Evolutionary conservation across 208 protist species (phyloP).

Genomic region (Leishmania lainsoni): DNA sequence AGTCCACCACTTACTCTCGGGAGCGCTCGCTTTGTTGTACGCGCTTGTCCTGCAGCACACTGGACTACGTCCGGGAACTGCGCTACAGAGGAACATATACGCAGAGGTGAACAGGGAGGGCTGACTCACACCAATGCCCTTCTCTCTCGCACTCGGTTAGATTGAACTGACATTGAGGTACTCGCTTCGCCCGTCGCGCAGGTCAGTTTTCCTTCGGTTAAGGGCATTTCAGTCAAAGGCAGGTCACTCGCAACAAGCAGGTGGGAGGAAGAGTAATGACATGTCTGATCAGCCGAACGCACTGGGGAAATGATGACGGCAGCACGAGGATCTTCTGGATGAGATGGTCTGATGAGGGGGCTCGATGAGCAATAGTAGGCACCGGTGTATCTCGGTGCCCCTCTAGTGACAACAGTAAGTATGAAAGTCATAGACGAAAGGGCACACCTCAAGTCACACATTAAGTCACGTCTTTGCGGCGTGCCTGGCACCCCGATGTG

Average conservation of each 20-base stretch:
- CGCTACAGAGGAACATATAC: not conserved
- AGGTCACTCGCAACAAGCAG: not conserved
- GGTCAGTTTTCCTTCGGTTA: not conserved
- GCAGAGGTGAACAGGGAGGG: not conserved
- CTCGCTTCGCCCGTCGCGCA: too few species aligned
- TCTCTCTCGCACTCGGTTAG: not conserved
- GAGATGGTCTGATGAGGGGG: not conserved
- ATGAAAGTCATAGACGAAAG: not conserved
- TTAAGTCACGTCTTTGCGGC: too few species aligned
- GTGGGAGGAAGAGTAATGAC: not conserved
- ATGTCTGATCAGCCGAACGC: not conserved
- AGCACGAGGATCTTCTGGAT: not conserved
- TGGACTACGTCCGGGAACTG: not conserved
- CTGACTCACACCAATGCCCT: not conserved
- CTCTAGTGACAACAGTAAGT: not conserved
- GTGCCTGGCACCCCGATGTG: not conserved
- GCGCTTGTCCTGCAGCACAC: not conserved
- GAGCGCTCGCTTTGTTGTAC: not conserved
- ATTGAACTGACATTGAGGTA: not conserved
- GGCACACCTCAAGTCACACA: too few species aligned
- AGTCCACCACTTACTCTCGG: not conserved
- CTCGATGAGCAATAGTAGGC: not conserved
- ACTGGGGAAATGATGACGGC: too few species aligned
- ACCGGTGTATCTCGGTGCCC: not conserved
- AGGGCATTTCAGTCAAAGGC: not conserved